Conservation (phyloP, 2,329 filamentous ascomycete genomes). For the Taxawa tesnikishii region DNA sequence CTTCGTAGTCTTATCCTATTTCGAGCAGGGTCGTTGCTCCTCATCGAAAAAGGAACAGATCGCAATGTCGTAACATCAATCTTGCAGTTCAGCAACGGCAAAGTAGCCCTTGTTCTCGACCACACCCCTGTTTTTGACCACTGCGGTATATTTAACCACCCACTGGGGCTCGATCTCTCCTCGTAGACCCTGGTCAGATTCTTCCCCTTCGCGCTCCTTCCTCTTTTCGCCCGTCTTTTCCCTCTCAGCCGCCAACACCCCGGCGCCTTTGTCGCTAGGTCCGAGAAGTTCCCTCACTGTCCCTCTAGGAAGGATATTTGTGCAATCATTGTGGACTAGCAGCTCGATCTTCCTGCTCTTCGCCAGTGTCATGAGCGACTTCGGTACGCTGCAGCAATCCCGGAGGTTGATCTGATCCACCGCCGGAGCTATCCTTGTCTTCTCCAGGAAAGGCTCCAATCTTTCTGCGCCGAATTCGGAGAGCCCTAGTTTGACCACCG, state of each 20-base stretch:
- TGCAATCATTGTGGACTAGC: slow-evolving; percentile 87
- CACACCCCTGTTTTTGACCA: slow-evolving; percentile 84
- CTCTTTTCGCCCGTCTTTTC: slow-evolving; percentile 26
- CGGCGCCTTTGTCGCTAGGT: slow-evolving; percentile 57
- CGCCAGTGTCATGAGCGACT: slow-evolving; percentile 73
- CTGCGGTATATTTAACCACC: slow-evolving; percentile 95
- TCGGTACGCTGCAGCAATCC: slow-evolving; percentile 92
- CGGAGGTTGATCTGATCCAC: slow-evolving; percentile 95
- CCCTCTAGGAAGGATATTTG: slow-evolving; percentile 75
- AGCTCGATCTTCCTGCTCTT: slow-evolving; percentile 74
- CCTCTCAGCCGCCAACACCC: slow-evolving; percentile 56
- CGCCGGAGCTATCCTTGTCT: slow-evolving; percentile 58
- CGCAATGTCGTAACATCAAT: no score
- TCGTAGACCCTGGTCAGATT: slow-evolving; percentile 42
- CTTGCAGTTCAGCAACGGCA: slow-evolving; percentile 59
- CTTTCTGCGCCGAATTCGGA: slow-evolving; percentile 85
- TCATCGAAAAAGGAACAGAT: no score
- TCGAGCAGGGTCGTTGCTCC: no score
- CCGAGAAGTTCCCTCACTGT: slow-evolving; percentile 77
- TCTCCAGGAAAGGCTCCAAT: slow-evolving; percentile 61
- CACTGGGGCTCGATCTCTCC: slow-evolving; percentile 79
- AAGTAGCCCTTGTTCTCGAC: slow-evolving; percentile 99
- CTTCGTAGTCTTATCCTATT: no score
- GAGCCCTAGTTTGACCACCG: slow-evolving; percentile 66
- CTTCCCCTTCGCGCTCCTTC: slow-evolving; percentile 24